Percentiles rank a stretch among this genome's conserved stretches.
Conservation (phyloP, 2,329 filamentous ascomycete genomes). For the Acrodontium crateriforme region DNA sequence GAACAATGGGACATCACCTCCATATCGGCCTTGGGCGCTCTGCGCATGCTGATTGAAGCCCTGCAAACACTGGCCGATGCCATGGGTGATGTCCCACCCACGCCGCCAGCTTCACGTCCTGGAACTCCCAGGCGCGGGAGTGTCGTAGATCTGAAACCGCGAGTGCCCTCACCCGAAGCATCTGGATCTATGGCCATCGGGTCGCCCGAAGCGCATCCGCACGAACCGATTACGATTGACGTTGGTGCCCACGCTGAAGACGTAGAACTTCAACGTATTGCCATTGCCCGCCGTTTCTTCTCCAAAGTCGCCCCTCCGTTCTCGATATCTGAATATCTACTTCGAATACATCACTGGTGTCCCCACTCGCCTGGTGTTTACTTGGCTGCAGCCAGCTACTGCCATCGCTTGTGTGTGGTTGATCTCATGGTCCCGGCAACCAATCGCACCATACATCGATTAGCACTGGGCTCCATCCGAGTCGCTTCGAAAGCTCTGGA, state of each 20-base stretch:
- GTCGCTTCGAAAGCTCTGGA: conserved; percentile 94
- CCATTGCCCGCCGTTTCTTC: conserved; percentile 86
- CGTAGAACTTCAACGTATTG: conserved; percentile 63
- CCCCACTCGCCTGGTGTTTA: conserved; percentile 91
- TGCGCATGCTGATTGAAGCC: conserved; percentile 59
- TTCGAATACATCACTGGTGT: conserved; percentile 77
- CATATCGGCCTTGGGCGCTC: conserved; percentile 57
- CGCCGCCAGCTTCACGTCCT: conserved; percentile 52
- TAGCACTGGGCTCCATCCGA: conserved; percentile 69
- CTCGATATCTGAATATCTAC: conserved; percentile 67
- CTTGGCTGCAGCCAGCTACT: conserved; percentile 76
- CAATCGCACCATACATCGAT: conserved; percentile 68
- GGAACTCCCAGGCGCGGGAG: conserved; percentile 50
- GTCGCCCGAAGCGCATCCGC: conserved; percentile 36
- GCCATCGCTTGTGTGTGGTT: conserved; percentile 64
- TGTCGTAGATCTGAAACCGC: conserved; percentile 37
- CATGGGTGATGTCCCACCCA: conserved; percentile 68
- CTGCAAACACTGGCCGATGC: conserved; percentile 49
- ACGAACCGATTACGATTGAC: conserved; percentile 33
- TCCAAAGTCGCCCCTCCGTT: conserved; percentile 78
- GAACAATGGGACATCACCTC: conserved; percentile 54
- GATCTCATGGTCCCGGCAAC: conserved; percentile 67
- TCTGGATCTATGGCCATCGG: conserved; percentile 8
- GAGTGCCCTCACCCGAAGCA: conserved; percentile 7
- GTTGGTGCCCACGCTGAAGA: conserved; percentile 55